phyloP scores from a whole-genome alignment of 306 rosid species.

The Dicorynia guianensis region DNA sequence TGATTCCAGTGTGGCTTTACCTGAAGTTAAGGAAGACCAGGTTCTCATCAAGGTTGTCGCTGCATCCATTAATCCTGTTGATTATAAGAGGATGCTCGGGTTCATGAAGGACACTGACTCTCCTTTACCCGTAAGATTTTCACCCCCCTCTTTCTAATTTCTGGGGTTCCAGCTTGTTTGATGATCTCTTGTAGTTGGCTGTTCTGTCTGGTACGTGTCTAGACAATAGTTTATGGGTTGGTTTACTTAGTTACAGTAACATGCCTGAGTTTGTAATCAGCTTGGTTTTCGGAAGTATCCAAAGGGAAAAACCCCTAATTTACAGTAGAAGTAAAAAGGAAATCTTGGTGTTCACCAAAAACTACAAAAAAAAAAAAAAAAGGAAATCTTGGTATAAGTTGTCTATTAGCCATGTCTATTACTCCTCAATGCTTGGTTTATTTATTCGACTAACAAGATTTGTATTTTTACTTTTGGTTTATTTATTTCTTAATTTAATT shows the following conservation, averaged over 20 bases:
- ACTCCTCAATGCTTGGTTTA: no score
- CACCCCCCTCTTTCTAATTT: neutral
- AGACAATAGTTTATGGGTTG: neutral
- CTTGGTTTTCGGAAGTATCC: no score
- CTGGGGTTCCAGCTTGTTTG: neutral
- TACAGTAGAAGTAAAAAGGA: no score
- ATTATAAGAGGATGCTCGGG: constrained; percentile 57
- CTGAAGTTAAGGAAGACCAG: constrained; percentile 61
- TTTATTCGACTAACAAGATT: neutral
- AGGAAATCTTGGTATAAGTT: neutral
- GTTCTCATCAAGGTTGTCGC: constrained; percentile 72
- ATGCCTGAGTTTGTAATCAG: no score
- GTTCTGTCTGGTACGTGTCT: neutral
- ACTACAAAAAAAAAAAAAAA: no score
- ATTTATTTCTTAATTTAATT: no score
- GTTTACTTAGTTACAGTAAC: no score
- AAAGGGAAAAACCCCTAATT: no score
- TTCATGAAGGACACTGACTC: constrained; percentile 44
- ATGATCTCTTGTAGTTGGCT: neutral
- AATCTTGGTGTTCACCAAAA: no score
- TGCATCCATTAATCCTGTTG: constrained; percentile 72
- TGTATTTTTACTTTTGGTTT: neutral
- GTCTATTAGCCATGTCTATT: neutral
- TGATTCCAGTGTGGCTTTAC: constrained; percentile 49
- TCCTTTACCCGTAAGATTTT: constrained; percentile 41